Base-by-base conservation (phyloP, 345 rosid species). In the Aethionema arabicum region DNA sequence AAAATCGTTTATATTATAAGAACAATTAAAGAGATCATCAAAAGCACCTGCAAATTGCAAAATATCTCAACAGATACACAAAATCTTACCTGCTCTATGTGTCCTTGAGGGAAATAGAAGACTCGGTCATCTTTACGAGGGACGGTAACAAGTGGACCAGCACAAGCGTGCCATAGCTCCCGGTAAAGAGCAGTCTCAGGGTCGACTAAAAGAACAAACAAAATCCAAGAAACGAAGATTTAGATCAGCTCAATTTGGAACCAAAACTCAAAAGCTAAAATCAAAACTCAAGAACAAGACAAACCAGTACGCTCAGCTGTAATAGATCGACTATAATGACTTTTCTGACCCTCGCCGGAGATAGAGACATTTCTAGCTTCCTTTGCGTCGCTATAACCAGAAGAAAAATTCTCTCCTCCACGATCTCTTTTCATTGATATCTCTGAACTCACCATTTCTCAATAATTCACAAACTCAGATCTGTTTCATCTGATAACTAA, bases 161-260 rank as follows among this genome's bases (percentile, higher is more conserved):
- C 97, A 70, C 97, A 90, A 6, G 97, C 96, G 64, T 90, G 88
- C 98, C 98, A 91, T 1, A 91, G 84, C 76, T 86, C 98, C 67
- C 61, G 74, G 78, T 79, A 90, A 7, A 87, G 81, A 46, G 85
- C 97, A 56, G 67, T 64, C 37, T 80, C 90, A 8, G 90, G 79
- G 75, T 83, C 95, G 54, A 72, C 66, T 66, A 50, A 0, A 5
- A 7, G 21, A 32, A 57, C 36, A n/a, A 42, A 59, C 31, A 42
- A 42, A 30, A 52, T 55, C 38, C 61, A 27, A 13, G 41, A 32
- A 46, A 5, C 8, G 3, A 15, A 49, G 10, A 40, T 29, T 14
- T 27, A 65, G 63, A 69, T 61, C 79, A 49, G 10, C 38, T 15
- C 11, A 40, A 9, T 36, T 35, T n/a, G 12, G 11, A 57, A 12